A percentile compares a stretch with the other conserved stretches of the same genome.
Evolutionary conservation across 257 asterid genomes (phyloP).

Genomic region (Striga asiatica): DNA sequence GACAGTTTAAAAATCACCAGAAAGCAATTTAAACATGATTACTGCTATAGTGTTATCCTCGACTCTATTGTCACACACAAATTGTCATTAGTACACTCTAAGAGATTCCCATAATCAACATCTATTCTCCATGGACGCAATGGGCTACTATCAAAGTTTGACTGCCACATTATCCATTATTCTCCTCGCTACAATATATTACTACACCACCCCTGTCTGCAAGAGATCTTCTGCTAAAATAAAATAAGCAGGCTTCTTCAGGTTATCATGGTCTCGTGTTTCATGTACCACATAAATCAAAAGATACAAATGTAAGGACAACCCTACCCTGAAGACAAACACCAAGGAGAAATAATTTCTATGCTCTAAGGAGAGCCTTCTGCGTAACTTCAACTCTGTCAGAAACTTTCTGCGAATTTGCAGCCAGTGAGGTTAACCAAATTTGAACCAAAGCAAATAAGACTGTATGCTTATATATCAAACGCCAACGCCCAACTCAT

Average conservation of each 20-base stretch:
- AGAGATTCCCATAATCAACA: too few species aligned
- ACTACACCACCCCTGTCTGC: background rate
- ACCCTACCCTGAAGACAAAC: conserved; percentile 72
- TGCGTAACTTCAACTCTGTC: conserved; percentile 43
- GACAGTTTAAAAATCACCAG: background rate
- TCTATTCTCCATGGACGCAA: too few species aligned
- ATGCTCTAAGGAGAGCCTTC: conserved; percentile 46
- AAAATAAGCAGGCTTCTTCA: too few species aligned
- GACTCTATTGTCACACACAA: background rate
- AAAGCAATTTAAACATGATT: background rate
- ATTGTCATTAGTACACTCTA: too few species aligned
- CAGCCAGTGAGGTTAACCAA: too few species aligned
- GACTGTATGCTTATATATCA: background rate
- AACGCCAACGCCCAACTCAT: too few species aligned
- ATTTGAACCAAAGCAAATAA: too few species aligned
- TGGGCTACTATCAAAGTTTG: too few species aligned
- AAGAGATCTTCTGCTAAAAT: too few species aligned
- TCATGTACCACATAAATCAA: background rate
- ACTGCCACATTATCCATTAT: too few species aligned
- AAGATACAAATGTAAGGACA: conserved; percentile 6
- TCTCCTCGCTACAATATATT: too few species aligned
- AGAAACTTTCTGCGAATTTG: conserved; percentile 40
- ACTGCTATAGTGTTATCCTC: background rate
- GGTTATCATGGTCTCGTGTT: background rate
- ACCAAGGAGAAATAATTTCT: conserved; percentile 63